Evolutionary conservation across 768 basidiomycete species (phyloP), one percentile per base, ranked within the genome.

Genomic region (Russula sp.): DNA sequence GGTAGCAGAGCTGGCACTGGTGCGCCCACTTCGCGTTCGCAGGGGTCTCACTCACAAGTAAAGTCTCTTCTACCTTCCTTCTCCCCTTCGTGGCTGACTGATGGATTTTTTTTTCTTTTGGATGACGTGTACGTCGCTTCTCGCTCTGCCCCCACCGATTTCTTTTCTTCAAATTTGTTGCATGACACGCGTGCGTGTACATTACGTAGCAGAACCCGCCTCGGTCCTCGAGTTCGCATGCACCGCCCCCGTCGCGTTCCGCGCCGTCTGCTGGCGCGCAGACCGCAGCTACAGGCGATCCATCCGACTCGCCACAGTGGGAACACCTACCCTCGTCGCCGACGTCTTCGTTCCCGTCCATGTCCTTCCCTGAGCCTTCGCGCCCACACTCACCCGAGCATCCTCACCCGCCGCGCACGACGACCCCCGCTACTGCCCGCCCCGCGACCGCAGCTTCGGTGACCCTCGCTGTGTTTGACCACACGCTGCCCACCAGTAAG

Each of bases 401-500:
- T 65, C 66, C 48, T 56, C 71, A 56, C 63, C 63, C 36, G 67
- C 72, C 63, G 59, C 67, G n/a, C 43, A 63, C n/a, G 61, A 32
- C 52, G 16, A n/a, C 41, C 9, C 20, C 13, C n/a, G 7, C 49
- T 59, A 45, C 35, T 0, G 57, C 43, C 18, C 32, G 29, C 18
- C 42, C 59, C 58, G 32, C 41, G 32, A 55, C 43, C 46, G 48
- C 68, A 70, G 22, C 75, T 75, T 55, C 69, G 34, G 83, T 81
- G 10, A 86, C 90, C 1, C 75, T 85, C 18, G 80, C 87, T 36
- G 81, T 92, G 50, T 89, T 90, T 73, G 86, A 91, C 73, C 70
- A 78, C 25, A 76, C 83, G 35, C 77, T 93, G 51, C 83, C 87
- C 41, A 77, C 77, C 53, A 82, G 81, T 64, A 86, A 88, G 36